Evolutionary conservation across 495 filamentous ascomycete genomes (phyloP), one percentile per base, ranked within the genome.

Genomic region (Xylaria sp.): DNA sequence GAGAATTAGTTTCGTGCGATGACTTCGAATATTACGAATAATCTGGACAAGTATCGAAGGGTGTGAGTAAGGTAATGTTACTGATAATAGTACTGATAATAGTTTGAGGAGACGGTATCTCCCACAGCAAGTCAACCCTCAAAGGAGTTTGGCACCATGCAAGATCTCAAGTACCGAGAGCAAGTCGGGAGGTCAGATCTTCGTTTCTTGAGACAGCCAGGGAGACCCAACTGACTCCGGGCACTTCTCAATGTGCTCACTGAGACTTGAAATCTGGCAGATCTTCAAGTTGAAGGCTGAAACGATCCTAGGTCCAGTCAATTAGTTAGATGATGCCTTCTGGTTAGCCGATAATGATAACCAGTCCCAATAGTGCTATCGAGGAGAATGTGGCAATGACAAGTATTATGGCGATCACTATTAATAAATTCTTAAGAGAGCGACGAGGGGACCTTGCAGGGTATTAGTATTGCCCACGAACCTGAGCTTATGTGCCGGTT

Each of bases 31-130:
- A 4, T 9, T 29, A 58, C 15, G 8, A 57, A 57, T 7, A 66
- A 63, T 46, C 44, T 17, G 79, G 69, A 44, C 71, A 71, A 61
- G 75, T 76, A 31, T 79, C 73, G 44, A 78, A 79, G 0, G 75
- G 77, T n/a, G 67, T 72, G 46, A 82, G 68, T 53, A 81, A 50
- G 15, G 74, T 77, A 11, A 31, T 11, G 21, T 57, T 57, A 31
- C 24, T 33, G 33, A 57, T 26, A 1, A 21, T 29, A 33, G 1
- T 15, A n/a, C n/a, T n/a, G n/a, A n/a, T n/a, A n/a, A n/a, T n/a
- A n/a, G n/a, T n/a, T 11, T 57, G 24, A 15, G 6, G 19, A 7
- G 11, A 31, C 15, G 6, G 26, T 35, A 37, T 35, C 12, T 35
- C 12, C 14, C 0, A 35, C 15, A 19, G 29, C 29, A 4, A 58